These are phyloP conservation scores for Vinca minor DNA, from an alignment of 257 asterid species.

Conservation along the genomic window DNA sequence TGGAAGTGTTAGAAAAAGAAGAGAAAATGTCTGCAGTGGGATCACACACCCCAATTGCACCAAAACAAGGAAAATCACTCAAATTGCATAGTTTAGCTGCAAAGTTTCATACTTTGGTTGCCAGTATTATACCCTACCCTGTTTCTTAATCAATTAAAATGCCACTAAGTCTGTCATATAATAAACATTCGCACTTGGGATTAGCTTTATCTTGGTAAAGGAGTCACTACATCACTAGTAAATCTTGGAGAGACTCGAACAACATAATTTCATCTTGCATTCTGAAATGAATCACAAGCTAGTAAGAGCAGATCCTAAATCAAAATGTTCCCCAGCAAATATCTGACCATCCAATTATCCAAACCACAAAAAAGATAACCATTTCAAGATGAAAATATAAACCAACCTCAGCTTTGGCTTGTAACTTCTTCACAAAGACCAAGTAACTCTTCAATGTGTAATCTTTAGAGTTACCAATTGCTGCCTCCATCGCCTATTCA, in stretches of 20 bases:
- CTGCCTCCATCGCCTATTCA: slow-evolving; percentile 64
- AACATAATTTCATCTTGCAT: background rate
- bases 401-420: slow-evolving; percentile 63
- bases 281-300: background rate
- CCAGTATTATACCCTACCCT: background rate
- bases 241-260: background rate
- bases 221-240: background rate
- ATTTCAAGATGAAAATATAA: background rate
- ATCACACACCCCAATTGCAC: background rate
- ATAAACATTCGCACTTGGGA: background rate
- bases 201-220: too few species aligned
- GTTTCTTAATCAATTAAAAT: background rate
- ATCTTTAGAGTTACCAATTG: slow-evolving; percentile 62
- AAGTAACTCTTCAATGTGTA: slow-evolving; percentile 65
- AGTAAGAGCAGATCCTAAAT: background rate
- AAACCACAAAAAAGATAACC: background rate
- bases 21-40: background rate
- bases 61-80: background rate
- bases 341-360: background rate
- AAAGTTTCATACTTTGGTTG: background rate
- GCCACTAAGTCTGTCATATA: background rate
- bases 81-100: background rate
- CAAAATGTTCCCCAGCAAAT: background rate
- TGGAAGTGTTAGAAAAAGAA: background rate
- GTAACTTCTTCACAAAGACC: slow-evolving; percentile 54